Evolutionary conservation across 192 early-diverging fungal species (phyloP), one percentile per base, ranked within the genome.

Genomic region (Linderina pennispora): DNA sequence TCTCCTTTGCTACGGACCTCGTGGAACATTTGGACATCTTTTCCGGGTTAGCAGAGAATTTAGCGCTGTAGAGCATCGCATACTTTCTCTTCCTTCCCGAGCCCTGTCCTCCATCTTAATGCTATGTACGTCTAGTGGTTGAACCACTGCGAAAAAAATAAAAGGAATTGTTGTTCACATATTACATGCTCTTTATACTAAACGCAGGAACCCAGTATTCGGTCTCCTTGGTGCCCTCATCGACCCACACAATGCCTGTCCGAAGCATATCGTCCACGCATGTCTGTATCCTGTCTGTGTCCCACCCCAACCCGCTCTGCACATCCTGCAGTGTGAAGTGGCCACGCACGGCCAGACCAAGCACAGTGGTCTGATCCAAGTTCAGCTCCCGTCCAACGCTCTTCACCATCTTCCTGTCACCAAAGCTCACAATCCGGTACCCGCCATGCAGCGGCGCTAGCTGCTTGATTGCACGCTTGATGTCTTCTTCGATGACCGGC

Each of bases 301-400:
- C 67, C 67, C 67, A 71, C 16, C 26, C 56, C 40, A 62, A 50
- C 1, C 47, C 60, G 1, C 44, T 10, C 10, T 52, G 32, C 3
- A 63, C 55, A 33, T 71, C 67, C 15, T 55, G 48, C 13, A 40
- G 18, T 6, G 51, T 59, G 26, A 71, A 71, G 23, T 59, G 58
- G 51, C 52, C 48, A 15, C 63, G 48, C 49, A 92, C 86, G 0
- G 91, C 89, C 23, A 91, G 43, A 0, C 65, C 53, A 15, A 97
- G 55, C 15, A 92, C 62, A 0, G 71, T 70, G 0, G 85, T 69
- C 23, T 85, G 84, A 64, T 98, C 94, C 4, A 64, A 68, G 48
- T 94, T 91, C 54, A 96, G 58, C 53, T 98, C 95, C 7, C 87
- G 65, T 11, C 92, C 91, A 1, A 95, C 84, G 20, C 87, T 91